phyloP scores from a whole-genome alignment of 495 filamentous ascomycete genomes.

The Aspergillus bridgeri region DNA sequence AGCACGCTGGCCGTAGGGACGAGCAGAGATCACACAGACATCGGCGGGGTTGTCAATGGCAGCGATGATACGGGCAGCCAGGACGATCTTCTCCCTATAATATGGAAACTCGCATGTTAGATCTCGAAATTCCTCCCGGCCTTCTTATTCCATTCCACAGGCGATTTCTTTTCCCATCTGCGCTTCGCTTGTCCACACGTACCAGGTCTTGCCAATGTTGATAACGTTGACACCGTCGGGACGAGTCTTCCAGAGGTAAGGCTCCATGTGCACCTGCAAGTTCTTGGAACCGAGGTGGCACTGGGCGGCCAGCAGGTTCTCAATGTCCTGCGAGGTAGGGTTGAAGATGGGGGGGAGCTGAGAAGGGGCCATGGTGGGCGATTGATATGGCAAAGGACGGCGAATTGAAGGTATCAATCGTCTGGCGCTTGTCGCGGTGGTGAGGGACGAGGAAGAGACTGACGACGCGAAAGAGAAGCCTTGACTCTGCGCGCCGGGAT shows the following conservation, averaged over 20 bases:
- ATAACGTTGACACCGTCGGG: slow-evolving; percentile 96
- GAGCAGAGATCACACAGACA: slow-evolving; percentile 97
- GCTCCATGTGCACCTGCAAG: slow-evolving; percentile 97
- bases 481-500: slow-evolving; percentile 27
- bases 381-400: slow-evolving; percentile 48
- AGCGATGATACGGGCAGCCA: slow-evolving; percentile 96
- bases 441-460: slow-evolving; percentile 35
- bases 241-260: slow-evolving; percentile 98
- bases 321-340: slow-evolving; percentile 85
- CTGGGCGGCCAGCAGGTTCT: slow-evolving; percentile 97
- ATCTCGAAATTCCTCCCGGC: slow-evolving; percentile 1
- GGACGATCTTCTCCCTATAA: slow-evolving; percentile 95
- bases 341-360: slow-evolving; percentile 90
- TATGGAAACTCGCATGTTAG: slow-evolving; percentile 26
- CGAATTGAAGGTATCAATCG: slow-evolving; percentile 53
- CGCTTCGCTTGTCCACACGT: slow-evolving; percentile 28
- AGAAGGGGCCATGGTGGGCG: slow-evolving; percentile 84
- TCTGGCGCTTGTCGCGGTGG: slow-evolving; percentile 48
- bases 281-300: slow-evolving; percentile 98
- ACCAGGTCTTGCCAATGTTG: slow-evolving; percentile 99
- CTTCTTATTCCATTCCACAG: background rate
- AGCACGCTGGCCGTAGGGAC: slow-evolving; percentile 98
- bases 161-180: background rate
- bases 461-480: slow-evolving; percentile 29
- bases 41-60: slow-evolving; percentile 99